Evolutionary conservation across 495 filamentous ascomycete species (phyloP), one percentile per base, ranked within the genome.

Genomic region (Hyaloscypha variabilis): DNA sequence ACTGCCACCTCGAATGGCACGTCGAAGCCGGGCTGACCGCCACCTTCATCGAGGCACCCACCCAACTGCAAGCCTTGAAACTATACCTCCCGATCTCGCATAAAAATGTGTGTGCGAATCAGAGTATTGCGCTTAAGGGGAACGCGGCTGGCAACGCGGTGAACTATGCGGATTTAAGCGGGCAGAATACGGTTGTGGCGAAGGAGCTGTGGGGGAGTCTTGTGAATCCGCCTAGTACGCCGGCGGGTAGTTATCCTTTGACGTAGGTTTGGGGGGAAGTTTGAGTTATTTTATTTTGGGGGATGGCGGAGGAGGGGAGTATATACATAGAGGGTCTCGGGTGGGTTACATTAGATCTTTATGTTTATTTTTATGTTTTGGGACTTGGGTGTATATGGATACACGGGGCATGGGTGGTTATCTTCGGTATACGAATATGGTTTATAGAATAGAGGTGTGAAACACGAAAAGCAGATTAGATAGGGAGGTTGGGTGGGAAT

Each of bases 1-100:
- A 95, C 73, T 94, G 91, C 77, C 90, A 92, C 75, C 82, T 92
- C 30, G 90, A 92, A 78, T 93, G 90, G 91, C 91, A 94, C 69
- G 84, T 93, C 54, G 85, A 84, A 67, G 85, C 85, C 68, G 91
- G 91, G 24, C 79, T 95, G 10, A 85, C 84, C 1, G 87, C 85
- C 4, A 90, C 87, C 13, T 79, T 94, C 42, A 84, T 95, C 70
- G 91, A 93, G 75, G 82, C 81, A 0, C 82, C 30, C 11, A 17
- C 39, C 13, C 39, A 46, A 17, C 4, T 46, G 4, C 39, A 46
- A 17, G 30, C 24, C 10, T 19, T 30, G 19, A 57, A 57, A 34
- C 30, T 57, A 13, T 24, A 28, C n/a, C 85, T 94, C 25, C 90
- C 92, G 0, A 65, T 80, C n/a, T 75, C 87, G 63, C 89, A 92